Base-by-base conservation (phyloP, 2,329 filamentous ascomycete species). In the Trichoderma sp. region DNA sequence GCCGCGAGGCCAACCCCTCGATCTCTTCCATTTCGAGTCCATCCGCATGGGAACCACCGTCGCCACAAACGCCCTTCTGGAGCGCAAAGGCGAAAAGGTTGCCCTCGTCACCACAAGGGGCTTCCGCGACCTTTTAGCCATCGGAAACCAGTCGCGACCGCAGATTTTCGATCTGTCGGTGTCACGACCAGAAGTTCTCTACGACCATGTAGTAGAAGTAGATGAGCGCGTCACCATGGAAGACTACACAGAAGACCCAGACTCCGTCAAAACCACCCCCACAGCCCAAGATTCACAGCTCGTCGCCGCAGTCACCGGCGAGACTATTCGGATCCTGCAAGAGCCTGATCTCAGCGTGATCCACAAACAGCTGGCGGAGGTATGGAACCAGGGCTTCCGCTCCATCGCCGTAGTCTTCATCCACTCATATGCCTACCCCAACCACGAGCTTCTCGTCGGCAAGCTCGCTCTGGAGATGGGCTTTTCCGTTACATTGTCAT, bases 31-130 rank as follows among this genome's bases (percentile, higher is more conserved):
- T 12, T 79, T 84, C 47, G 90, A 92, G 77, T 91, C 88, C 71
- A 93, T 93, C 76, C 88, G 92, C 26, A 93, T 93, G 91, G 92
- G 92, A n/a, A 94, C 92, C 0, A 94, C 92, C 0, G 92, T 94
- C 2, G 92, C 92, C 1, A 94, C 92, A 0, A 94, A 94, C 79
- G 92, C 92, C 1, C 81, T 94, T n/a, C 82, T 94, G 1, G 92
- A 94, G 77, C 83, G 91, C 53, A 93, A 93, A 78, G 92, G 92
- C 28, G 91, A 93, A 75, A 86, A 86, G 50, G 90, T 92, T 74
- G 92, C 91, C 0, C 85, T 94, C 76, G 84, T 94, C 2, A 90
- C 91, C 0, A 93, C 91, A 2, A 90, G 88, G 70, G 92, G 92
- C 0, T 93, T 94, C 82, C 88, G 89, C 73, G 91, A 94, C 76